A percentile compares a stretch with the other conserved stretches of the same genome.
Conservation (phyloP, 495 filamentous ascomycete species). For the Aspergillus cavernicola region DNA sequence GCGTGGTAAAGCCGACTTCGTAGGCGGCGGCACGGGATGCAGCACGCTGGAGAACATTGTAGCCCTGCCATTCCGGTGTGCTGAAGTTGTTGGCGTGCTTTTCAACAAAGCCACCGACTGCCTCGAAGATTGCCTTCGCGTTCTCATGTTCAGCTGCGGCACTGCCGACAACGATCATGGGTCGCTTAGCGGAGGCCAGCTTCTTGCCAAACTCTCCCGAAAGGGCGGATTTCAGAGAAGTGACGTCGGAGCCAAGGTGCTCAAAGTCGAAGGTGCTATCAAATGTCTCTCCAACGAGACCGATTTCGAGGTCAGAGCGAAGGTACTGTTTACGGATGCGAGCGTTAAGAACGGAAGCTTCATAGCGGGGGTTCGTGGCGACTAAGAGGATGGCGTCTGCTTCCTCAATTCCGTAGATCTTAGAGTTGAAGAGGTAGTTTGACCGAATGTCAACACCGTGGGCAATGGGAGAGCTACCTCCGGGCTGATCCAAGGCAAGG, state of each 20-base stretch:
- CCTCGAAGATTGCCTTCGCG: conserved; percentile 87
- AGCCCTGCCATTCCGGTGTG: conserved; percentile 92
- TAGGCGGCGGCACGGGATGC: conserved; percentile 90
- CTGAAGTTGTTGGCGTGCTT: conserved; percentile 86
- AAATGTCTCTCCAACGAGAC: conserved; percentile 85
- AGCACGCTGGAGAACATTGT: conserved; percentile 90
- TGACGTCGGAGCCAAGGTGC: conserved; percentile 75
- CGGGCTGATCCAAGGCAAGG: conserved; percentile 84
- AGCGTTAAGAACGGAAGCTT: conserved; percentile 91
- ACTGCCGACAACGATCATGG: conserved; percentile 94
- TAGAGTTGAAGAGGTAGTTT: conserved; percentile 95
- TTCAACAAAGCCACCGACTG: conserved; percentile 82
- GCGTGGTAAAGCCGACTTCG: conserved; percentile 88
- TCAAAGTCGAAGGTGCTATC: conserved; percentile 91
- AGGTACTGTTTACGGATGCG: conserved; percentile 97
- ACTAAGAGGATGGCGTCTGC: conserved; percentile 89
- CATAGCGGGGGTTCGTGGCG: conserved; percentile 90
- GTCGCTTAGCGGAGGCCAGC: conserved; percentile 78
- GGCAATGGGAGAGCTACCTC: conserved; percentile 75
- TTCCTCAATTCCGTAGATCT: conserved; percentile 87
- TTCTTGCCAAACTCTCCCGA: conserved; percentile 88
- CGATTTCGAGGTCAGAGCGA: conserved; percentile 89
- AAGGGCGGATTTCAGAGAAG: conserved; percentile 76
- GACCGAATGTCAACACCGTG: conserved; percentile 92
- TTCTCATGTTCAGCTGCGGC: conserved; percentile 85